Evolutionary conservation across 1,284 basidiomycete genomes (phyloP).

Genomic region (Coriolopsis trogii): DNA sequence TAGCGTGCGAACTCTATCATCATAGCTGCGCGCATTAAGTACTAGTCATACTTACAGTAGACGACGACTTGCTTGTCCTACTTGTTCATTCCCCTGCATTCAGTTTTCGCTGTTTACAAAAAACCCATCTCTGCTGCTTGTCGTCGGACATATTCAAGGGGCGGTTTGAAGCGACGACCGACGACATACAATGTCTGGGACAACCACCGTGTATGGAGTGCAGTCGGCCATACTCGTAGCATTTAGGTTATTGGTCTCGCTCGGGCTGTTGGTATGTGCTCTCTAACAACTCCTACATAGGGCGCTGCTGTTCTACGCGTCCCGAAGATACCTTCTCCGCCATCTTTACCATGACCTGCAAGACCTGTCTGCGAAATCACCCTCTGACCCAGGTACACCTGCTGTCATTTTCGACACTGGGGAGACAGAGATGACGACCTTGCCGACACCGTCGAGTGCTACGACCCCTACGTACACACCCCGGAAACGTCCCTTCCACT

Average conservation of each 20-base stretch:
- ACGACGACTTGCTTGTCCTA: too few relatives aligned
- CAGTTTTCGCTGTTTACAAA: too few relatives aligned
- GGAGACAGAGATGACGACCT: slow-evolving; percentile 42
- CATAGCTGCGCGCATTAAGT: too few relatives aligned
- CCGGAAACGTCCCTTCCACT: slow-evolving; percentile 47
- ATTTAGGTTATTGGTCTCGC: neutral
- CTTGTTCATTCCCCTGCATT: too few relatives aligned
- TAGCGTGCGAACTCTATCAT: too few relatives aligned
- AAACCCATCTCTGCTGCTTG: too few relatives aligned
- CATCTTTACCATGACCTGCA: slow-evolving; percentile 62
- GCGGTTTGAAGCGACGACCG: too few relatives aligned
- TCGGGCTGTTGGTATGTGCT: neutral
- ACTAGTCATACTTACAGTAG: too few relatives aligned
- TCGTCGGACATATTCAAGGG: too few relatives aligned
- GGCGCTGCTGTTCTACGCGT: slow-evolving; percentile 50
- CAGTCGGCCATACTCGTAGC: neutral
- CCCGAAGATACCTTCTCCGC: slow-evolving; percentile 55
- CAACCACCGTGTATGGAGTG: neutral
- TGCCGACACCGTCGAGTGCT: slow-evolving; percentile 45
- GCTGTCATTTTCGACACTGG: slow-evolving; percentile 24
- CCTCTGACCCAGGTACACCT: slow-evolving; percentile 29
- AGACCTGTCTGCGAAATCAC: slow-evolving; percentile 31
- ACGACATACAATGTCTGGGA: neutral
- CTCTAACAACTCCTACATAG: neutral
- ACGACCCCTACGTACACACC: slow-evolving; percentile 28